phyloP scores from a whole-genome alignment of 176 grass and related monocot species.

The Areca catechu region DNA sequence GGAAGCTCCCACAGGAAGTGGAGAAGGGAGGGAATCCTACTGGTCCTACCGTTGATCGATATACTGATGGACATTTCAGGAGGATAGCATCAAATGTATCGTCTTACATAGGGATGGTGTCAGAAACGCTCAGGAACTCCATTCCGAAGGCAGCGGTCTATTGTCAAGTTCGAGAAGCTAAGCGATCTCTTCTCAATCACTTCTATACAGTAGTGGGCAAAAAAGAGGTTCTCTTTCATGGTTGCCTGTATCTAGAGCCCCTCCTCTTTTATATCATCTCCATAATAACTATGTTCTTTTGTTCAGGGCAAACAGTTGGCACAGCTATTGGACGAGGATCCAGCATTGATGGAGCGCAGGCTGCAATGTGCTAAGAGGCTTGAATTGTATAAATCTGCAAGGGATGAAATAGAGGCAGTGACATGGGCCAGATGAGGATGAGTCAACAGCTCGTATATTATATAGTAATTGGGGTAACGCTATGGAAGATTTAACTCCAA shows the following conservation, averaged over 20 bases:
- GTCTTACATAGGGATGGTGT: conserved; percentile 85
- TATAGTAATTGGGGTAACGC: background rate
- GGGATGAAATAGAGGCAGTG: conserved; percentile 78
- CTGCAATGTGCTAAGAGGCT: conserved; percentile 66
- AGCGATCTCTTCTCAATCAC: conserved; percentile 57
- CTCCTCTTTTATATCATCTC: too few relatives aligned
- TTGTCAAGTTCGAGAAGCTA: conserved; percentile 91
- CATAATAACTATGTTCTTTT: background rate
- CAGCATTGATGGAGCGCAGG: conserved; percentile 77
- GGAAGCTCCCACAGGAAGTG: conserved; percentile 82
- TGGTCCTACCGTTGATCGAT: conserved; percentile 40
- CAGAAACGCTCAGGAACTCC: conserved; percentile 76
- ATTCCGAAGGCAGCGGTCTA: conserved; percentile 88
- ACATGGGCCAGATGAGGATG: conserved; percentile 47
- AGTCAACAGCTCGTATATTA: conserved; percentile 4
- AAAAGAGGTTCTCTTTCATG: conserved; percentile 47
- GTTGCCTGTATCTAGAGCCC: too few relatives aligned
- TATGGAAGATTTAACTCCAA: too few relatives aligned
- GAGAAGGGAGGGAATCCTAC: conserved; percentile 36
- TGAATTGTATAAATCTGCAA: conserved; percentile 84
- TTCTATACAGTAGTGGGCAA: conserved; percentile 79
- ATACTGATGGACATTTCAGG: conserved; percentile 68
- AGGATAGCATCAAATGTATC: conserved; percentile 89
- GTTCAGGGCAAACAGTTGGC: conserved; percentile 60
- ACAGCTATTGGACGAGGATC: conserved; percentile 79